phyloP scores from a whole-genome alignment of 2,329 filamentous ascomycete species.

The Pseudogymnoascus sp. region DNA sequence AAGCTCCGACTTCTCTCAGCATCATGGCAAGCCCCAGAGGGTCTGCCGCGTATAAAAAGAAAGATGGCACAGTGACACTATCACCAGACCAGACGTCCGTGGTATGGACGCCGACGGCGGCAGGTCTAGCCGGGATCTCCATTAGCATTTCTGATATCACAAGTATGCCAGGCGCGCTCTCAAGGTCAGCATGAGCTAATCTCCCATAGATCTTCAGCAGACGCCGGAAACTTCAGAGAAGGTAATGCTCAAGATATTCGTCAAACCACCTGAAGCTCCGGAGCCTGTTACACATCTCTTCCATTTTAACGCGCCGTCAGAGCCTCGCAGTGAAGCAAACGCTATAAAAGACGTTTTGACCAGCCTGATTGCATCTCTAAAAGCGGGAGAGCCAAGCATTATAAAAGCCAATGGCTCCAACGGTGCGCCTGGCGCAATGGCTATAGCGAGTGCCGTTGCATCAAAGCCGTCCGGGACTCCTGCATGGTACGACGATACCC shows the following conservation, averaged over 20 bases:
- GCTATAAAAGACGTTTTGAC: slow-evolving; percentile 75
- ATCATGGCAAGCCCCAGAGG: slow-evolving; percentile 53
- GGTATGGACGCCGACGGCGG: slow-evolving; percentile 68
- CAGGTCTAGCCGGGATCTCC: slow-evolving; percentile 52
- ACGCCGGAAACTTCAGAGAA: slow-evolving; percentile 81
- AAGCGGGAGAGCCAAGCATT: slow-evolving; percentile 44
- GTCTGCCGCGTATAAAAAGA: slow-evolving; percentile 83
- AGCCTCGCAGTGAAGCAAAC: slow-evolving; percentile 76
- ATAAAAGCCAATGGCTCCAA: slow-evolving; percentile 37
- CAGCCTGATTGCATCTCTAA: slow-evolving; percentile 61
- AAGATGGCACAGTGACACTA: slow-evolving; percentile 75
- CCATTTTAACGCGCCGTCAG: slow-evolving; percentile 69
- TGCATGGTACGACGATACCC: slow-evolving; percentile 68
- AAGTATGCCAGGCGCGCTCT: slow-evolving; percentile 47
- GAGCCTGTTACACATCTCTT: slow-evolving; percentile 71
- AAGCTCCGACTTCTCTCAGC: slow-evolving; percentile 11
- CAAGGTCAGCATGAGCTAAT: slow-evolving; percentile 17
- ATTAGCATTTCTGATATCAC: slow-evolving; percentile 69
- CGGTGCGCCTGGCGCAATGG: slow-evolving; percentile 59
- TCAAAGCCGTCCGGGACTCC: slow-evolving; percentile 39
- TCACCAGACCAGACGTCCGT: slow-evolving; percentile 64
- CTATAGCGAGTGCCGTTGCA: slow-evolving; percentile 63
- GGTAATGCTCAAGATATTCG: slow-evolving; percentile 89
- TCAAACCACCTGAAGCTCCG: slow-evolving; percentile 49
- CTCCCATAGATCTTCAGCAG: slow-evolving; percentile 71